phyloP scores from a whole-genome alignment of 2,329 filamentous ascomycete species.

The Stenocarpella maydis region DNA sequence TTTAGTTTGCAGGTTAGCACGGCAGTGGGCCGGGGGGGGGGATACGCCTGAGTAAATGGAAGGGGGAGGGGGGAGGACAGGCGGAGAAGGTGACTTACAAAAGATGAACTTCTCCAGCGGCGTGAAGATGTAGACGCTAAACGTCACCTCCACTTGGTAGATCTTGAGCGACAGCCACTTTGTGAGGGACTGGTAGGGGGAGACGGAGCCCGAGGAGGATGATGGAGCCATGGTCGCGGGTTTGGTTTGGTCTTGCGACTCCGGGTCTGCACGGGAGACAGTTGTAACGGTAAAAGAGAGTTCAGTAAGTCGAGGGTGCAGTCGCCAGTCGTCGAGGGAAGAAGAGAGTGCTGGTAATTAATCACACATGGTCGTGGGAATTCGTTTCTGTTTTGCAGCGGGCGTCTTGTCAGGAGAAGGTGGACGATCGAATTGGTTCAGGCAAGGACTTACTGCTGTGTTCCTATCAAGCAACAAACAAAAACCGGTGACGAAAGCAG shows the following conservation, averaged over 20 bases:
- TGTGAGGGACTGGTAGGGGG: conserved; percentile 62
- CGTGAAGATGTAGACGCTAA: conserved; percentile 96
- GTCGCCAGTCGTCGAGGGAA: conserved; percentile 23
- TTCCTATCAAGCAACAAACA: not conserved
- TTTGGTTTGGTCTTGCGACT: not conserved
- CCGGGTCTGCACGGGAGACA: not conserved
- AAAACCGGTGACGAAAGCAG: conserved; percentile 11
- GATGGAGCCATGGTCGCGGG: conserved; percentile 46
- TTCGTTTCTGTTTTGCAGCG: not conserved
- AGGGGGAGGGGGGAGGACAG: not conserved
- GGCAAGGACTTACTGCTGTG: no score
- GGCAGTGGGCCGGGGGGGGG: not conserved
- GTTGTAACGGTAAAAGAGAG: not conserved
- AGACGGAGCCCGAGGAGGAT: conserved; percentile 39
- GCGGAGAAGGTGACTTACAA: conserved; percentile 68
- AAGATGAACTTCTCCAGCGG: conserved; percentile 96
- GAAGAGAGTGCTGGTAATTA: conserved; percentile 5
- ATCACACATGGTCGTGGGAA: not conserved
- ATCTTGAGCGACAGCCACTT: conserved; percentile 94
- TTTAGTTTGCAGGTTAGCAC: conserved; percentile 3
- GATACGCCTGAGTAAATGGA: no score
- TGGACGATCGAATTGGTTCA: not conserved
- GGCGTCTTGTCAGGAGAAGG: not conserved
- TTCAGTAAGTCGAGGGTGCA: conserved; percentile 7
- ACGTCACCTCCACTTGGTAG: conserved; percentile 98